Evolutionary conservation across 257 asterid species (phyloP).

Genomic region (Solanum acaule): DNA sequence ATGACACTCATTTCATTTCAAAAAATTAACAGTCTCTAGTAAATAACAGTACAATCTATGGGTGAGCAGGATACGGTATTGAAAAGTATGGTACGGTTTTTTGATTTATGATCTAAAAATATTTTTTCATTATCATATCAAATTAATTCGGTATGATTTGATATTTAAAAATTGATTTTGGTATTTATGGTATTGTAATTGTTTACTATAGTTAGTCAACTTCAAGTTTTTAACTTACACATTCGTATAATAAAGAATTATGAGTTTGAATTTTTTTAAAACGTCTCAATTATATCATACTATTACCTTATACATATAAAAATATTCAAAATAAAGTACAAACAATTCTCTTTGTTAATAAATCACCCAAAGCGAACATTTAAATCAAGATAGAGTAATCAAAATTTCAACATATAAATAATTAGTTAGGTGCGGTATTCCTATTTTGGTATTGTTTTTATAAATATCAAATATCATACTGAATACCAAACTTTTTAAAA

Average conservation of each 20-base stretch:
- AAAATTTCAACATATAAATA: not conserved
- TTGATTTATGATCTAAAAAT: not conserved
- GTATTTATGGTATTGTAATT: not conserved
- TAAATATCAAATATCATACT: too few species aligned
- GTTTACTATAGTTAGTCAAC: not conserved
- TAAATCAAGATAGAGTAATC: too few species aligned
- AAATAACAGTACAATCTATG: too few species aligned
- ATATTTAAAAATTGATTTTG: not conserved
- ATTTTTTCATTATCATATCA: not conserved
- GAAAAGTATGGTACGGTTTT: not conserved
- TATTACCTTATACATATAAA: not conserved
- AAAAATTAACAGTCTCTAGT: not conserved
- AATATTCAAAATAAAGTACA: too few species aligned
- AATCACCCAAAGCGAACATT: not conserved
- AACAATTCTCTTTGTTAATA: not conserved
- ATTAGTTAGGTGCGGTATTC: not conserved
- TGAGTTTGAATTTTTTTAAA: too few species aligned
- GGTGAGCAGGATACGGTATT: not conserved
- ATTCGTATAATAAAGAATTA: too few species aligned
- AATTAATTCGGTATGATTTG: too few species aligned
- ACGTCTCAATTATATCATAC: not conserved
- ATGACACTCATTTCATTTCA: not conserved
- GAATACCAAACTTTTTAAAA: too few species aligned
- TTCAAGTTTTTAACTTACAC: not conserved
- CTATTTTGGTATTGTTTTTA: too few species aligned